Evolutionary conservation across 2,329 filamentous ascomycete species (phyloP).

Genomic region (Fusarium cyanostomum): DNA sequence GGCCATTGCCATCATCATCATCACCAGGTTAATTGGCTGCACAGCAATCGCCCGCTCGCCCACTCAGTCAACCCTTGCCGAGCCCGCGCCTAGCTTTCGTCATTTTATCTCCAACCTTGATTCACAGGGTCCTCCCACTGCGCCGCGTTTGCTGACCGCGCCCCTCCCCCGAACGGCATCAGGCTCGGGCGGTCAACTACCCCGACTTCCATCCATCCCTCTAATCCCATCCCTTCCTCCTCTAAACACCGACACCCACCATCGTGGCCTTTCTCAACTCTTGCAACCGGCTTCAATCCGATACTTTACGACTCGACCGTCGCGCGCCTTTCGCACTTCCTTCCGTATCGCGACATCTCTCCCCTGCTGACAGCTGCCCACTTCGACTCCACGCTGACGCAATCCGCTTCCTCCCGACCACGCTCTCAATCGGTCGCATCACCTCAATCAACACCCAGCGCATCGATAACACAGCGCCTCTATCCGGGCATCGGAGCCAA

Average conservation of each 20-base stretch:
- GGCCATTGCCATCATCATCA: not conserved
- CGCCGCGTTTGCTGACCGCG: conserved; percentile 11
- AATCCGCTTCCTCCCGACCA: conserved; percentile 36
- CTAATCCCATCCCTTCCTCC: conserved; percentile 13
- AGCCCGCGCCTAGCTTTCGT: conserved; percentile 34
- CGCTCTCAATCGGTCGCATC: conserved; percentile 30
- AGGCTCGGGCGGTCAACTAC: conserved; percentile 36
- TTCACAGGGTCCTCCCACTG: conserved; percentile 27
- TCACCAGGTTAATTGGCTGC: not conserved
- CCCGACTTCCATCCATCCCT: conserved; percentile 21
- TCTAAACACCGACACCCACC: conserved; percentile 15
- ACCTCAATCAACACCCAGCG: conserved; percentile 11
- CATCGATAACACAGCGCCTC: conserved; percentile 12
- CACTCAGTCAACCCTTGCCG: conserved; percentile 16
- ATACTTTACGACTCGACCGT: not conserved
- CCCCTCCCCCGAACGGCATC: conserved; percentile 31
- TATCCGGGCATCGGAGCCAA: not conserved
- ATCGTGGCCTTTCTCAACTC: conserved; percentile 16
- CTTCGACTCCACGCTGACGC: conserved; percentile 45
- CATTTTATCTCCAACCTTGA: conserved; percentile 29
- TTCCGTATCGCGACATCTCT: conserved; percentile 32
- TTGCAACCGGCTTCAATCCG: conserved; percentile 16
- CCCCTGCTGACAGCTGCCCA: conserved; percentile 34
- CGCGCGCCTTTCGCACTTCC: conserved; percentile 15
- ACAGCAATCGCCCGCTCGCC: conserved; percentile 8